Evolutionary conservation across 176 grass and related monocot genomes (phyloP).

Genomic region (Areca catechu): DNA sequence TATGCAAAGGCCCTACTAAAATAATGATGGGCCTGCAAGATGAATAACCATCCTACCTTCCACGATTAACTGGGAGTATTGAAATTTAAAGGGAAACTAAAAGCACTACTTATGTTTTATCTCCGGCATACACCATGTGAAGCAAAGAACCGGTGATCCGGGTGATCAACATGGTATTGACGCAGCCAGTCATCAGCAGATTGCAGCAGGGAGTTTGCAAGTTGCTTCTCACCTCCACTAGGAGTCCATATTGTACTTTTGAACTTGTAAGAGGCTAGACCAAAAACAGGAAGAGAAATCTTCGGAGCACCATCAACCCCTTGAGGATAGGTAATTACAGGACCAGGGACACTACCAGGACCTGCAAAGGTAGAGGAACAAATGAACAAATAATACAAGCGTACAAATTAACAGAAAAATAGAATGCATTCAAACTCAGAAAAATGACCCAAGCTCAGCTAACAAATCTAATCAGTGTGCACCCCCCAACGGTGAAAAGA

Average conservation of each 20-base stretch:
- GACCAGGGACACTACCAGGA: constrained; percentile 2
- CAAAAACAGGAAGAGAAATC: constrained; percentile 31
- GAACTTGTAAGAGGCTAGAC: constrained; percentile 49
- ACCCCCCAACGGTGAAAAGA: no score
- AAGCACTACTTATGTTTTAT: neutral
- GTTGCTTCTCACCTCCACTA: constrained; percentile 26
- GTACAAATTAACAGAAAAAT: no score
- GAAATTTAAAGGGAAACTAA: no score
- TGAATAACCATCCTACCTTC: no score
- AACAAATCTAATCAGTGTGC: no score
- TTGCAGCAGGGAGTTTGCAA: constrained; percentile 24
- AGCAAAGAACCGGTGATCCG: constrained; percentile 46
- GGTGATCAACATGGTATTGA: constrained; percentile 23
- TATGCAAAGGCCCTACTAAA: no score
- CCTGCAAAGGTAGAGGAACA: constrained; percentile 10
- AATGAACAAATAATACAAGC: neutral
- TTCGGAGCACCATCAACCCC: constrained; percentile 12
- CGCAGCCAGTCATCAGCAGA: constrained; percentile 33
- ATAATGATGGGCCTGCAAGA: no score
- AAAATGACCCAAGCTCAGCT: no score
- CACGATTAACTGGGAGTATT: no score
- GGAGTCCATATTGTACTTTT: constrained; percentile 34
- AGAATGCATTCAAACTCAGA: no score
- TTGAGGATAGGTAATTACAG: constrained; percentile 5
- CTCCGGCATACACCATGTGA: constrained; percentile 14